Conservation (phyloP, 129 eudicot genomes). For the Lactuca sativa region DNA sequence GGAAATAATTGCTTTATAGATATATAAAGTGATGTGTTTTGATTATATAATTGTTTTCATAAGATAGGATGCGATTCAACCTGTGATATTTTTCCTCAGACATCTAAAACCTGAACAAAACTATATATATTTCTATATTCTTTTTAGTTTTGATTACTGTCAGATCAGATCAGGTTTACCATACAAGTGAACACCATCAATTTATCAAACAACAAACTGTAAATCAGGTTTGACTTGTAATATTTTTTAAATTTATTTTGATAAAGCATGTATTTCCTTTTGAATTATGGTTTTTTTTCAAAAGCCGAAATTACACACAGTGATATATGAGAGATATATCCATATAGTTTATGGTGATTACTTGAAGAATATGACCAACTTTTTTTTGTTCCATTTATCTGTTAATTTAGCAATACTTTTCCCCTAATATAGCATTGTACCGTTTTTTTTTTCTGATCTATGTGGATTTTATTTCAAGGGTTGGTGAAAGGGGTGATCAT, state of each 20-base stretch:
- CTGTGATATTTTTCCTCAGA: too few relatives aligned
- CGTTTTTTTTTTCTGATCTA: constrained; percentile 3
- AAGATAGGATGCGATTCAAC: too few relatives aligned
- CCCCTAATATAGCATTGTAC: neutral
- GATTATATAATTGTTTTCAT: too few relatives aligned
- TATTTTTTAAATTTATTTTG: neutral
- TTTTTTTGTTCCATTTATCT: constrained; percentile 2
- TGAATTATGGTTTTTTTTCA: neutral
- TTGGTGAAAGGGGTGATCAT: constrained; percentile 81
- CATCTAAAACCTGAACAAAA: too few relatives aligned
- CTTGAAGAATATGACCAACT: constrained; percentile 61
- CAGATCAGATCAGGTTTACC: constrained; percentile 76
- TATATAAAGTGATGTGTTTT: too few relatives aligned
- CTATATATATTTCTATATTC: too few relatives aligned
- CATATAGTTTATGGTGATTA: constrained; percentile 66
- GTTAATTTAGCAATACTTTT: constrained; percentile 2
- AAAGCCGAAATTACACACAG: constrained; percentile 49
- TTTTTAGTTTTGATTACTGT: constrained; percentile 64
- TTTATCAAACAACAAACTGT: constrained; percentile 59
- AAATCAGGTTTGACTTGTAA: constrained; percentile 48
- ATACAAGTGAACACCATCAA: constrained; percentile 64
- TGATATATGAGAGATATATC: constrained; percentile 61
- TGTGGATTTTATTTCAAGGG: constrained; percentile 34
- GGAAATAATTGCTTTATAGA: too few relatives aligned
- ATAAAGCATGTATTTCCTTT: neutral